Conservation (phyloP, 768 basidiomycete species). For the Panaeolus papilionaceus region DNA sequence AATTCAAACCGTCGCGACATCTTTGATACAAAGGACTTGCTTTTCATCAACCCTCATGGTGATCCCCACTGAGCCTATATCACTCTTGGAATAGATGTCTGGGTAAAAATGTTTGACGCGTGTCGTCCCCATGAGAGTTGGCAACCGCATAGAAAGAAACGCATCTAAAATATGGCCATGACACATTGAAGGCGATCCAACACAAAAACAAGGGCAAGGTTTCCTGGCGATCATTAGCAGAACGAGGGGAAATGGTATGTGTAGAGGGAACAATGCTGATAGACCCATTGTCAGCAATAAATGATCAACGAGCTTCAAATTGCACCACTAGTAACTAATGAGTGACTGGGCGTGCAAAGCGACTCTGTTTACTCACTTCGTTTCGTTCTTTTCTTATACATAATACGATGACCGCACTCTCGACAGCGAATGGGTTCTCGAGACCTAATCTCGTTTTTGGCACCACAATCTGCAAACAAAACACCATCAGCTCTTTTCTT, state of each 20-base stretch:
- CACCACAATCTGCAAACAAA: slow-evolving; percentile 76
- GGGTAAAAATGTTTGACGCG: not conserved
- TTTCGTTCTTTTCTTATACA: slow-evolving; percentile 97
- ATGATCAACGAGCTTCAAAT: slow-evolving; percentile 77
- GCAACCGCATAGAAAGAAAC: not conserved
- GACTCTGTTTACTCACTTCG: slow-evolving; percentile 69
- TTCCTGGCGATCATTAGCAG: not conserved
- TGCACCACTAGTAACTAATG: slow-evolving; percentile 65
- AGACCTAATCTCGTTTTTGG: slow-evolving; percentile 89
- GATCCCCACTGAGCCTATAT: not conserved
- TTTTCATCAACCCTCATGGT: not conserved
- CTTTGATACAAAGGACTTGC: not conserved
- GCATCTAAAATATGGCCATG: not conserved
- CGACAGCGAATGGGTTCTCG: slow-evolving; percentile 94
- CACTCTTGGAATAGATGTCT: not conserved
- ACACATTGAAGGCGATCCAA: not conserved
- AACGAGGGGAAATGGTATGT: not conserved
- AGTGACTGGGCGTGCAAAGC: slow-evolving; percentile 19
- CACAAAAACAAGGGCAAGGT: not conserved
- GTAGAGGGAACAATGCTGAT: not conserved
- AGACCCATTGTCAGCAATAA: not conserved
- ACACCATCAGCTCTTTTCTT: slow-evolving; percentile 6
- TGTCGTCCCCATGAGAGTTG: not conserved
- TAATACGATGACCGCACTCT: slow-evolving; percentile 97
- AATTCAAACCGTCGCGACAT: not conserved